These are phyloP conservation scores for Solanum hybrid DNA, from an alignment of 305 asterid species.

Conservation along the genomic window DNA sequence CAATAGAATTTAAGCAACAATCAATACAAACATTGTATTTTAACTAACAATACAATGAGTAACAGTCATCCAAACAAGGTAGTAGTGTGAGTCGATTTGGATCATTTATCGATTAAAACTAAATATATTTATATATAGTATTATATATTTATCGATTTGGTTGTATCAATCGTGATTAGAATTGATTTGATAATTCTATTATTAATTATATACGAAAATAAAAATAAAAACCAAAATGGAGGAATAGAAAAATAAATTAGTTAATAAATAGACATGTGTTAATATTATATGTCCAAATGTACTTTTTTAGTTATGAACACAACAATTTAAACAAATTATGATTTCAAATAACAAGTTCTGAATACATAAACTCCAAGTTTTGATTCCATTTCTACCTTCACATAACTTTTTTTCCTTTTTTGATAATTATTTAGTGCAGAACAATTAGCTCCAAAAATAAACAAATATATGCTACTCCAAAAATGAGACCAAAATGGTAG, in stretches of 20 bases:
- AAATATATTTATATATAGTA: background rate
- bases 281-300: background rate
- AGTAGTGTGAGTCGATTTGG: background rate
- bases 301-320: background rate
- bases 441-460: background rate
- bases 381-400: background rate
- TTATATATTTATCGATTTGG: background rate
- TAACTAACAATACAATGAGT: background rate
- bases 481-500: background rate
- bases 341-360: no score
- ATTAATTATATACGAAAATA: background rate
- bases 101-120: background rate
- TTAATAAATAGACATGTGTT: background rate
- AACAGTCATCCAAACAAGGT: background rate
- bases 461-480: background rate
- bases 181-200: background rate
- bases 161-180: background rate
- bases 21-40: background rate
- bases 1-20: background rate
- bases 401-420: background rate
- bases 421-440: background rate
- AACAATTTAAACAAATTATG: background rate
- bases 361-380: background rate
- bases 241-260: background rate
- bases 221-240: background rate